A percentile compares a stretch with the other conserved stretches of the same genome.
Evolutionary conservation across 371 early-diverging fungal species (phyloP).

Genomic region (Mortierella sp.): DNA sequence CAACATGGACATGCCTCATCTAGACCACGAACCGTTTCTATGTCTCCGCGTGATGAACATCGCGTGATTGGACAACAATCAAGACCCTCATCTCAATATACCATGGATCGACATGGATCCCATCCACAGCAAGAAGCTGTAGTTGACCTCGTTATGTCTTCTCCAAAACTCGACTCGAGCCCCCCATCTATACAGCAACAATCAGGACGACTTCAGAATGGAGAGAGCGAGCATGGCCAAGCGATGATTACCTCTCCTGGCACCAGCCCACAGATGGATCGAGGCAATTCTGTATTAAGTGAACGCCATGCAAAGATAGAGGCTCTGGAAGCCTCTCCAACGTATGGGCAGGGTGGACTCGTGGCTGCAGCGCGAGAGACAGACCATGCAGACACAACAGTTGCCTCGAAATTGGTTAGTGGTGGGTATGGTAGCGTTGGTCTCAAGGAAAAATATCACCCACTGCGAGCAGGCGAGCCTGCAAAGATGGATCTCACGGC

Average conservation of each 20-base stretch:
- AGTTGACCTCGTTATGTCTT: constrained; percentile 34
- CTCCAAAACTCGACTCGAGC: constrained; percentile 16
- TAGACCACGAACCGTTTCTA: constrained; percentile 19
- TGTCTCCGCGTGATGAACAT: constrained; percentile 45
- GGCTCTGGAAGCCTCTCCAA: background rate
- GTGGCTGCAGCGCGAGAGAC: constrained; percentile 12
- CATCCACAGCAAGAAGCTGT: constrained; percentile 17
- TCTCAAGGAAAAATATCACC: constrained; percentile 20
- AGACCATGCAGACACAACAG: background rate
- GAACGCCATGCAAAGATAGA: constrained; percentile 4
- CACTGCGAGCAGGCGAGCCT: constrained; percentile 13
- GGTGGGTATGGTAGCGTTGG: constrained; percentile 6
- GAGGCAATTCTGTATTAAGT: background rate
- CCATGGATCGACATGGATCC: constrained; percentile 16
- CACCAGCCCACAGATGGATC: constrained; percentile 9
- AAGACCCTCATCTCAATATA: background rate
- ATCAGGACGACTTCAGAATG: constrained; percentile 6
- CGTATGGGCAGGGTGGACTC: constrained; percentile 18
- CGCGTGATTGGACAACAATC: constrained; percentile 26
- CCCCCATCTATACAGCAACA: constrained; percentile 7
- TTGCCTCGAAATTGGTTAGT: background rate
- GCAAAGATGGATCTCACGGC: constrained; percentile 11
- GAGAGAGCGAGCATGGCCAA: constrained; percentile 11
- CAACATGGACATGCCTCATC: constrained; percentile 1
- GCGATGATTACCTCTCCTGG: constrained; percentile 5